A percentile compares a stretch with the other conserved stretches of the same genome.
phyloP scores from a whole-genome alignment of 352 stramenopile genomes.

The Phytopythium litorale region DNA sequence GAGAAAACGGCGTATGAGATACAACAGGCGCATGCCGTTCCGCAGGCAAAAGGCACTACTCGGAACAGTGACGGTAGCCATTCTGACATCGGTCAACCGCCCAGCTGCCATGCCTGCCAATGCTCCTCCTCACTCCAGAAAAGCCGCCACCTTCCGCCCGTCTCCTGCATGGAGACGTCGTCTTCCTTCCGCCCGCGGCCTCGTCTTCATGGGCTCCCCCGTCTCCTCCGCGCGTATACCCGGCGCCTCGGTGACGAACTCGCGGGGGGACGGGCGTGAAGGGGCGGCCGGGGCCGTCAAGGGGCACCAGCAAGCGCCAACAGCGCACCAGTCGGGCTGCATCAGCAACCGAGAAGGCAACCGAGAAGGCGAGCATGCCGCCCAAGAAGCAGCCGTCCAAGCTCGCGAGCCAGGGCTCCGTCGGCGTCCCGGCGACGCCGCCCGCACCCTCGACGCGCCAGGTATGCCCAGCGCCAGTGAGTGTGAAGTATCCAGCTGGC shows the following conservation, averaged over 20 bases:
- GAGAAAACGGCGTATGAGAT: not conserved
- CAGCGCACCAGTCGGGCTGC: not conserved
- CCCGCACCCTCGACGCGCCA: conserved; percentile 7
- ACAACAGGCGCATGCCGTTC: not conserved
- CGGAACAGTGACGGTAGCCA: not conserved
- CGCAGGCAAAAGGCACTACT: not conserved
- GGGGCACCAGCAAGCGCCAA: not conserved
- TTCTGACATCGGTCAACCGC: too few relatives aligned
- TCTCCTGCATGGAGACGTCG: not conserved
- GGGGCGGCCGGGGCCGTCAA: not conserved
- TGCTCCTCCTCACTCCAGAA: not conserved
- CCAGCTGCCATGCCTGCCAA: not conserved
- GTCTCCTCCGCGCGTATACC: not conserved
- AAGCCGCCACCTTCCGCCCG: not conserved
- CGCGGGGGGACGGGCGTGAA: not conserved
- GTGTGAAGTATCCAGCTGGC: too few relatives aligned
- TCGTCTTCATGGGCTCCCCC: not conserved
- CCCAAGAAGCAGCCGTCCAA: conserved; percentile 39
- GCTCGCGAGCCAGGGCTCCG: conserved; percentile 21
- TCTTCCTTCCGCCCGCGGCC: not conserved
- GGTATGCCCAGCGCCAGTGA: not conserved
- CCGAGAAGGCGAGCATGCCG: conserved; percentile 17
- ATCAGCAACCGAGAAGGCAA: not conserved
- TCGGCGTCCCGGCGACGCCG: conserved; percentile 5
- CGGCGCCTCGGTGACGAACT: not conserved